phyloP scores from a whole-genome alignment of 140 eudicot species.

The Flaveria floridana region DNA sequence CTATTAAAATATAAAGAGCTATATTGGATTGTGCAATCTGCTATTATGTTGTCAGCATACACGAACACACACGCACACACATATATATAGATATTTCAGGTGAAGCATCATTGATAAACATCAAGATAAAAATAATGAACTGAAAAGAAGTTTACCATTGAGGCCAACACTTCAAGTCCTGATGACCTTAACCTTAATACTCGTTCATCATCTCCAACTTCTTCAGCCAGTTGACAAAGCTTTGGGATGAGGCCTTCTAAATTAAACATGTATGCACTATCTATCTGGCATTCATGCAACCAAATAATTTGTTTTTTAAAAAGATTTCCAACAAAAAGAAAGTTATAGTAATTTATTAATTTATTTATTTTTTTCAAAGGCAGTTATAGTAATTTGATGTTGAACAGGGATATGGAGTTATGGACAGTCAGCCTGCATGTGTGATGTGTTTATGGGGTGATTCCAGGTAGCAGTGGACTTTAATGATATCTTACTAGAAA shows the following conservation, averaged over 20 bases:
- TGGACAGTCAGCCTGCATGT: not conserved
- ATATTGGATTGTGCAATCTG: constrained; percentile 13
- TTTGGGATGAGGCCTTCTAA: constrained; percentile 83
- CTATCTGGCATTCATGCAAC: constrained; percentile 42
- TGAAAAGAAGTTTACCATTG: constrained; percentile 46
- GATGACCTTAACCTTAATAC: constrained; percentile 59
- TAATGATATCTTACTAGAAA: not conserved
- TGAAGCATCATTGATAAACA: constrained; percentile 1
- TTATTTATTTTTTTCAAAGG: too few relatives aligned
- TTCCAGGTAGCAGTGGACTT: not conserved
- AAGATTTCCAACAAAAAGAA: not conserved
- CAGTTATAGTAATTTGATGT: not conserved
- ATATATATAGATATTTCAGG: constrained; percentile 15
- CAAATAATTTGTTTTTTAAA: not conserved
- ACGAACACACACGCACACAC: constrained; percentile 52
- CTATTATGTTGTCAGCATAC: not conserved
- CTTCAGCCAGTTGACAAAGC: constrained; percentile 73
- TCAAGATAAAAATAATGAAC: constrained; percentile 6
- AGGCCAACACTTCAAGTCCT: constrained; percentile 74
- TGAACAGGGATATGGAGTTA: not conserved
- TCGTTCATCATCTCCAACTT: constrained; percentile 73
- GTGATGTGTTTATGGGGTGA: not conserved
- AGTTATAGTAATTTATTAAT: not conserved
- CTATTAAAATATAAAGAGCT: constrained; percentile 31
- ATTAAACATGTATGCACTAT: constrained; percentile 70